Base-by-base conservation (phyloP, 495 filamentous ascomycete genomes). In the Entonaema liquescens region DNA sequence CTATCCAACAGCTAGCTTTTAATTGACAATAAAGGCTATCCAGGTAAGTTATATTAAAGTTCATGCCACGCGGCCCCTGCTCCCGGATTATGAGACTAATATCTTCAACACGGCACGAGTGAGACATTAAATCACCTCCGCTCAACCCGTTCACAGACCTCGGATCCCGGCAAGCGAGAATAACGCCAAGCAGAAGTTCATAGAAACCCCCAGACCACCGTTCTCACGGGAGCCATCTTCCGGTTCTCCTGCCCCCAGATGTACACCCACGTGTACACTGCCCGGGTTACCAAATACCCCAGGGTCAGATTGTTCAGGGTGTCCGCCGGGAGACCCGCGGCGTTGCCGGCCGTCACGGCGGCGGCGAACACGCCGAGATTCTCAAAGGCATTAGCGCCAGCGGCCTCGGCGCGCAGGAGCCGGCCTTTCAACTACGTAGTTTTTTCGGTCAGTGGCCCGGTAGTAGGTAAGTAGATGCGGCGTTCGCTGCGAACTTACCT, bases 261-360 rank as follows among this genome's bases (percentile, higher is more conserved):
- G 58, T 87, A 87, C 36, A 83, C 64, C 44, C 73, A 78, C 64
- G 81, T 83, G 76, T 84, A 87, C 21, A 78, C 68, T 25, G 79
- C 42, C 17, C 85, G 78, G 54, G 74, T 79, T 15, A 60, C 71
- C 15, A 86, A 28, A 62, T 87, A 86, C 8, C 68, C 72, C 7
- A 82, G 49, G 33, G 79, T 73, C 7, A 86, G 70, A 23, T 44
- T 26, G 71, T 87, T 87, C 36, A 86, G 57, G 47, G 63, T 76
- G 0, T 21, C 57, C 5, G 68, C 49, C 26, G 72, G 31, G 0
- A 86, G 52, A 8, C 77, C 70, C 0, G 83, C 79, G 2, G 66
- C 65, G 60, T 87, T 88, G 11, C 80, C 86, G 0, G 84, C 86
- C 8, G 83, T 82, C 21, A 88, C 81, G 38, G 75, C 82, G 0